phyloP scores from a whole-genome alignment of 495 filamentous ascomycete species.

The Clohesyomyces aquaticus region DNA sequence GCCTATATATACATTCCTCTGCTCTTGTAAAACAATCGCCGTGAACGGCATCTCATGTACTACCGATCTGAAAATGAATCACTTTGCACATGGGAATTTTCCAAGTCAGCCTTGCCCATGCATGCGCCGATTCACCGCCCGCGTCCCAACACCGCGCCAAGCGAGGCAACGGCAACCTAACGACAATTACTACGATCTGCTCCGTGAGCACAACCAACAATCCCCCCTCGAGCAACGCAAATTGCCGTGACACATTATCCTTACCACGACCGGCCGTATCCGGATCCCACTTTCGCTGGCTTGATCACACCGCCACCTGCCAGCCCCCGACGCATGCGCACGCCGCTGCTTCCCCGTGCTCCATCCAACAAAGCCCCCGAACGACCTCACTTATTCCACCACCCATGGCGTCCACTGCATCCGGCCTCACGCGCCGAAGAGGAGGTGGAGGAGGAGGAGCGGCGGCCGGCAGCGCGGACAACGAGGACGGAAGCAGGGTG shows the following conservation, averaged over 20 bases:
- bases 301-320: slow-evolving; percentile 1
- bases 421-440: slow-evolving; percentile 75
- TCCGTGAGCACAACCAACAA: slow-evolving; percentile 17
- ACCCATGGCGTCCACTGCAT: slow-evolving; percentile 39
- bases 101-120: not conserved
- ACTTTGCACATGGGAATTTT: not conserved
- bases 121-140: not conserved
- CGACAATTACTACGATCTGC: slow-evolving; percentile 9
- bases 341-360: slow-evolving; percentile 29
- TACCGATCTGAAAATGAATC: slow-evolving; percentile 20
- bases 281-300: not conserved
- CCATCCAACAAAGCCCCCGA: slow-evolving; percentile 29
- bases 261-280: not conserved
- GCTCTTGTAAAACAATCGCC: slow-evolving; percentile 39
- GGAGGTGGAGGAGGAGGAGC: slow-evolving; percentile 75
- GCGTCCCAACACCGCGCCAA: slow-evolving; percentile 5
- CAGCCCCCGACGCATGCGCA: slow-evolving; percentile 30
- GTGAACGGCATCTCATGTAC: slow-evolving; percentile 25
- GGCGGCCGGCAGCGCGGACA: slow-evolving; percentile 59
- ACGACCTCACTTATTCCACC: slow-evolving; percentile 28
- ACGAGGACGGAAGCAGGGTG: slow-evolving; percentile 65
- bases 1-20: slow-evolving; percentile 38
- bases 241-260: slow-evolving; percentile 13
- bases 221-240: slow-evolving; percentile 6
- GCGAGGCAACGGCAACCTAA: slow-evolving; percentile 19